Evolutionary conservation across 768 basidiomycete species (phyloP).

Genomic region (Mycena vitilis): DNA sequence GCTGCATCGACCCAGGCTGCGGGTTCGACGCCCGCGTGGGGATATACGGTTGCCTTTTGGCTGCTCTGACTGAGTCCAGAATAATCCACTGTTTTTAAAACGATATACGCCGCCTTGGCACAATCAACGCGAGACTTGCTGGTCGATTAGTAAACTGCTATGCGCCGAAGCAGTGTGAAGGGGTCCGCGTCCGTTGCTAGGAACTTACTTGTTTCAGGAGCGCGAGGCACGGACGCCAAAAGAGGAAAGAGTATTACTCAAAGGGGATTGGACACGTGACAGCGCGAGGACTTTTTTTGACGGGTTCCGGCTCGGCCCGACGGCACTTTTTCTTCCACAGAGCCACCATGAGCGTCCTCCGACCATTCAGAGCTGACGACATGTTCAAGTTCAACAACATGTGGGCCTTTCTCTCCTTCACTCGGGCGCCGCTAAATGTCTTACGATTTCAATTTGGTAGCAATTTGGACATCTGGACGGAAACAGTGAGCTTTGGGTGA

Average conservation of each 20-base stretch:
- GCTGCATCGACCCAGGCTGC: too few species aligned
- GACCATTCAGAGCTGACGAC: constrained; percentile 90
- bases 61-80: too few species aligned
- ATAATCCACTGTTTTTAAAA: too few species aligned
- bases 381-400: constrained; percentile 95
- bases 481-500: constrained; percentile 80
- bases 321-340: background rate
- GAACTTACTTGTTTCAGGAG: too few species aligned
- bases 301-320: constrained; percentile 17
- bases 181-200: background rate
- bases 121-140: too few species aligned
- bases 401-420: constrained; percentile 47
- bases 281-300: background rate
- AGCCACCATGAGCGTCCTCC: constrained; percentile 79
- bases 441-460: constrained; percentile 49
- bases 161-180: too few species aligned
- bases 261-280: constrained; percentile 14
- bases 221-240: background rate
- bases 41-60: too few species aligned
- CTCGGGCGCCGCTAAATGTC: constrained; percentile 27
- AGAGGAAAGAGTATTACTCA: constrained; percentile 13
- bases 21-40: too few species aligned
- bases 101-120: too few species aligned
- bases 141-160: too few species aligned
- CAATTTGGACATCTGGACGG: constrained; percentile 97